Base-by-base conservation (phyloP, 2,329 filamentous ascomycete species). In the Allantophomopsis cytisporea region DNA sequence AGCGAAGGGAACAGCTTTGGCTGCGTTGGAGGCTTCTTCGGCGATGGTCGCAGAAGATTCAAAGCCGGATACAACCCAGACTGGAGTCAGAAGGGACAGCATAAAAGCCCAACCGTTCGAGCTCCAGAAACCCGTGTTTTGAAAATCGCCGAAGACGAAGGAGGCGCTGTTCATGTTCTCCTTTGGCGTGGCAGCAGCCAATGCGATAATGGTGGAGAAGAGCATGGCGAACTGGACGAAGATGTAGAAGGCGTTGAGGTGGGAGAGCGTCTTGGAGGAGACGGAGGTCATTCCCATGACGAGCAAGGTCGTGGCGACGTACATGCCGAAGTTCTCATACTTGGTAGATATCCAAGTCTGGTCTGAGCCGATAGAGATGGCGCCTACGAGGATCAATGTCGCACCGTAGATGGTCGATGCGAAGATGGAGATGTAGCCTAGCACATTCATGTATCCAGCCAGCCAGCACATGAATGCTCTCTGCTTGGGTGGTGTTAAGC, bases 391-490 rank as follows among this genome's bases (percentile, higher is more conserved):
- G 8, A 56, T 53, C 4, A 56, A 45, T 1, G 53, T 56, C 14
- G 53, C 54, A 1, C 50, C 54, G 33, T 56, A 56, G 20, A 56
- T 56, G 1, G 54, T 56, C 1, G 54, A 56, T 6, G 54, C 49
- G 23, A 54, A 56, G 30, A 56, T 56, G 2, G 53, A 54, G 2
- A 56, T 51, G 21, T 56, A 56, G 16, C 54, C 54, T 5, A 56
- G 37, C 10, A 54, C 52, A 20, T 55, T 56, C 54, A 56, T 56
- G 33, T 56, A 56, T 12, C 52, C 53, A 12, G 54, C 54, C 39
- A 56, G 48, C 54, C 54, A 56, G 37, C 53, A 56, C 52, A 56
- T 54, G 31, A 56, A 52, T 3, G 53, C 51, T 37, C 54, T 45
- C 33, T 52, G 46, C 15, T 42, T 37, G 2, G 43, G 36, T n/a